Evolutionary conservation across 2,329 filamentous ascomycete species (phyloP), one percentile per base, ranked within the genome.

Genomic region (Claviceps cyperi): DNA sequence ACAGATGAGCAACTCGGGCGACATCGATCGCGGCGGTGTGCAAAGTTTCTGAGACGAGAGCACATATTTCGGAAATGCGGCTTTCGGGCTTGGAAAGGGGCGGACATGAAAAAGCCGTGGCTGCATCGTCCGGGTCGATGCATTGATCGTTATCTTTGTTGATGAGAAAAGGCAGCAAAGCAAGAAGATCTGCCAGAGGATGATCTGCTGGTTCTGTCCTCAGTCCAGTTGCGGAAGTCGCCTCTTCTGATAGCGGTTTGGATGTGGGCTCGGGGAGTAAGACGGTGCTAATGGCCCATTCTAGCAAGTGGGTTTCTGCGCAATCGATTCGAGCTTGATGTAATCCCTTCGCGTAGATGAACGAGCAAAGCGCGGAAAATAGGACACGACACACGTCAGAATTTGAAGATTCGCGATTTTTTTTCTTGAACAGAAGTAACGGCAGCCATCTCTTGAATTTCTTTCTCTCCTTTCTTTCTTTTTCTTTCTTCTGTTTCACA

Each of bases 151-250:
- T 59, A 39, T 64, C 62, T 1, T 64, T 59, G 39, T 64, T 62
- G 8, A 75, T 64, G 36, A 78, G 66, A 0, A 74, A 62, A 0
- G 75, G 74, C 3, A 83, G 68, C 17, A 82, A 65, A 43, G 78
- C 58, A 44, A 82, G 67, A 9, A 80, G 68, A 53, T 80, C 73
- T 46, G 74, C 53, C 4, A 80, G 69, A 11, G 72, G 67, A 28
- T 28, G 28, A 8, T 68, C 64, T 2, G 73, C 69, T 3, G 71
- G 41, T 37, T 43, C 44, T 2, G 39, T 8, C 21, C 28, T n/a
- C 13, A 43, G 40, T 15, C 19, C 11, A 14, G 19, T 4, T 15
- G 21, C 39, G 39, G 39, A 17, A 19, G 19, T 41, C 5, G 22
- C 4, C 14, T 35, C 19, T 32, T 21, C 9, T 53, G 49, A 38